Base-by-base conservation (phyloP, 495 filamentous ascomycete genomes). In the Rostrohypoxylon terebratum region DNA sequence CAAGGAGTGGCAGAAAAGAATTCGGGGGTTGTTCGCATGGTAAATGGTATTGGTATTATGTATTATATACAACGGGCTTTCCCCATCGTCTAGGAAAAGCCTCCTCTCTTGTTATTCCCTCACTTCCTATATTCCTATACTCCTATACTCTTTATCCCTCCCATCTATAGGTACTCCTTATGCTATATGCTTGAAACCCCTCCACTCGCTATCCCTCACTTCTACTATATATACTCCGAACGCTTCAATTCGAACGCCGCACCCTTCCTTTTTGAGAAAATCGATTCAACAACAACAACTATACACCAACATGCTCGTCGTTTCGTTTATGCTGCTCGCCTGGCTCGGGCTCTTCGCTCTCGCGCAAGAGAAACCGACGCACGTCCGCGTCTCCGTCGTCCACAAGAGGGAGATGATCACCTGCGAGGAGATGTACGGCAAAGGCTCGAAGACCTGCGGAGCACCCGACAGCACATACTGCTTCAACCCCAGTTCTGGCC, bases 361-460 rank as follows among this genome's bases (percentile, higher is more conserved):
- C 4, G 69, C 57, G 20, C 63, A 54, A 11, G 74, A 71, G 33
- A 59, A 44, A 40, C 63, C 73, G 2, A 44, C 6, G 16, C 64
- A 75, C 4, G 48, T 16, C 34, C 64, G 60, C 6, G 25, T 71
- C 59, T 59, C 69, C 11, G 10, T 53, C 34, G 16, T 31, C 25
- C 54, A 36, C 10, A 74, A 69, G 51, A 60, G 74, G 42, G 64
- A 80, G n/a, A 47, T 66, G 34, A 70, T 69, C 62, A 75, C 74
- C 9, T 84, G 82, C 64, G 77, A 74, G 47, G 66, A 76, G 51
- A 79, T 77, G n/a, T 82, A 83, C 58, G 81, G 81, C 1, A 54
- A 40, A 2, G 79, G 76, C 8, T 81, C 77, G 67, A 44, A 73
- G 31, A 72, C 59, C 10, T 83, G 82, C 61, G 81, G 81, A 4